These are phyloP conservation scores for Cryphonectria naterciae DNA, from an alignment of 2,329 filamentous ascomycete genomes.

Conservation along the genomic window DNA sequence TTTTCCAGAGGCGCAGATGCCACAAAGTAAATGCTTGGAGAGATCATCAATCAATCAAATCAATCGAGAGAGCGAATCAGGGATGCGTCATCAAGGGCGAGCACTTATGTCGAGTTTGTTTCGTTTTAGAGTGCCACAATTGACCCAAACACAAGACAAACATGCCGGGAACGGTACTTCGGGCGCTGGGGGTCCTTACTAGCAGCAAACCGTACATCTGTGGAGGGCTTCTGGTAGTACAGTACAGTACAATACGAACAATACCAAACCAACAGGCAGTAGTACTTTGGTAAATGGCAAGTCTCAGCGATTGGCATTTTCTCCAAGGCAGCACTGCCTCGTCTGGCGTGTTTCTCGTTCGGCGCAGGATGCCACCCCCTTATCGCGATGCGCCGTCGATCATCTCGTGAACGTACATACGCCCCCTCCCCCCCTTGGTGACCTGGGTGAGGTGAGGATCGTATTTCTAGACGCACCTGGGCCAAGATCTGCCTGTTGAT, in stretches of 20 bases:
- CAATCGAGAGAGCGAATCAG: background rate
- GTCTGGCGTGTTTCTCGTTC: background rate
- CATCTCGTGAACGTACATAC: background rate
- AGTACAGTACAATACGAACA: background rate
- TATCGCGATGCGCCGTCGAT: slow-evolving; percentile 1
- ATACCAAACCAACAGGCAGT: no score
- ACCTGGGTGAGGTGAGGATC: background rate
- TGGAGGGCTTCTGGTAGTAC: background rate
- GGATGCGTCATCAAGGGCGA: background rate
- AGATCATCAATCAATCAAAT: background rate
- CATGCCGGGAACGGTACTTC: no score
- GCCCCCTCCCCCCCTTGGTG: background rate
- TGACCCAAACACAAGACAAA: background rate
- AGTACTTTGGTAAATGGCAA: no score
- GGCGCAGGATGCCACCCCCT: background rate
- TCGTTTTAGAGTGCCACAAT: background rate
- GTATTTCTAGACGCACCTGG: background rate
- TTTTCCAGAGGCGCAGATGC: background rate
- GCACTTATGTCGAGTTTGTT: background rate
- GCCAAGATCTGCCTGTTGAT: background rate
- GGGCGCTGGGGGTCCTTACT: no score
- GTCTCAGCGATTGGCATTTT: background rate
- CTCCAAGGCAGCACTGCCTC: background rate
- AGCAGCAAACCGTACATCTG: background rate
- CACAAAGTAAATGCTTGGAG: no score